phyloP scores from a whole-genome alignment of 305 asterid genomes.

The Solanum aculeatissimum region DNA sequence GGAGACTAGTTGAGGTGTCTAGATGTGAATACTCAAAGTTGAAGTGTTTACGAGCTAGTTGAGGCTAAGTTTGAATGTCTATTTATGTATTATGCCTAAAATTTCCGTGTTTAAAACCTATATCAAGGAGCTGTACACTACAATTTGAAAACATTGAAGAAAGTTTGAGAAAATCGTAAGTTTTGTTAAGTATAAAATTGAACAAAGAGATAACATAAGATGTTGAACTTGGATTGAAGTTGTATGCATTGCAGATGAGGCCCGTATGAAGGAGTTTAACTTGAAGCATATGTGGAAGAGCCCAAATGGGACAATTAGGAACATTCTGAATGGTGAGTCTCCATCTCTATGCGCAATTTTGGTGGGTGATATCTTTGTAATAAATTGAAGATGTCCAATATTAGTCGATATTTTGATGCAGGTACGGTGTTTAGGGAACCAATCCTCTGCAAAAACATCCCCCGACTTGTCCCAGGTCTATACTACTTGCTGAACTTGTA shows the following conservation, averaged over 20 bases:
- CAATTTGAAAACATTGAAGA: background rate
- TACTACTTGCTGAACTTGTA: background rate
- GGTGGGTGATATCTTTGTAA: background rate
- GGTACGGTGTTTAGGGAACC: slow-evolving; percentile 97
- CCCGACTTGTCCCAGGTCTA: slow-evolving; percentile 84
- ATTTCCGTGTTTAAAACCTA: background rate
- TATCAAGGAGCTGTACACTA: background rate
- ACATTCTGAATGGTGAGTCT: slow-evolving; percentile 74
- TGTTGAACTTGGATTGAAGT: background rate
- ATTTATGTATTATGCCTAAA: too few relatives aligned
- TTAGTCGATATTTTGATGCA: slow-evolving; percentile 10
- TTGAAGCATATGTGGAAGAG: slow-evolving; percentile 91
- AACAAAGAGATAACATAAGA: background rate
- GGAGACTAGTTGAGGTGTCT: too few relatives aligned
- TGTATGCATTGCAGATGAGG: slow-evolving; percentile 50
- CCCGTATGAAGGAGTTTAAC: slow-evolving; percentile 69
- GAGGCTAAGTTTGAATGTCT: too few relatives aligned
- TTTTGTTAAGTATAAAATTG: background rate
- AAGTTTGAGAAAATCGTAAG: background rate
- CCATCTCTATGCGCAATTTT: background rate
- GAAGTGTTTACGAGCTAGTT: too few relatives aligned
- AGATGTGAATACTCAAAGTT: too few relatives aligned
- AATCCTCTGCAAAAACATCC: slow-evolving; percentile 81
- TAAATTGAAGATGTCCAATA: background rate
- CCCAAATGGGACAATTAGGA: slow-evolving; percentile 96